Evolutionary conservation across 176 grass and related monocot genomes (phyloP), one percentile per base, ranked within the genome.

Genomic region (Oropetium thomaeum): DNA sequence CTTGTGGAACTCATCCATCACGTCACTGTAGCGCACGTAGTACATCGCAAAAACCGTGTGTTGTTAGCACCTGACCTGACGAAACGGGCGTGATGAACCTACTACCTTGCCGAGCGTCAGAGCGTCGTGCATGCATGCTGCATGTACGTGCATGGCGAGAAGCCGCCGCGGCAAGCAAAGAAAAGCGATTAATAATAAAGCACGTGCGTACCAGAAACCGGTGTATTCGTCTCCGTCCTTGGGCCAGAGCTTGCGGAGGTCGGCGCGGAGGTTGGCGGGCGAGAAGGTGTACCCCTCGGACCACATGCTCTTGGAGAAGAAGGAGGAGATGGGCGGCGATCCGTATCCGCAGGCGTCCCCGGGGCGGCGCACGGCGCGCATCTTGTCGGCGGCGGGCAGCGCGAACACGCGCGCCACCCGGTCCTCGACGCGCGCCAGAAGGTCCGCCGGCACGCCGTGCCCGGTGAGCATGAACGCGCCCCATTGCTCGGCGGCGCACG

Each of bases 231-330:
- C 80, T 57, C 79, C 81, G 80, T 75, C 80, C 68, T 76, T 78
- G 58, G 96, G 96, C 96, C 96, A 99, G 67, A 99, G 96, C 73
- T 81, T 81, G 85, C 90, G 87, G 55, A 90, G 89, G 69, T 96
- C 82, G 58, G 76, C 29, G 39, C 85, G 62, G 60, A 96, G 87
- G 43, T 76, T 75, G 67, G 79, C 76, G 25, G 91, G 91, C 47
- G 78, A 76, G 81, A 98, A 92, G 84, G 95, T 98, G 89, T 94
- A 98, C 4, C 95, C 95, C 86, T 99, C 96, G 3, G 96, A 99
- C 96, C 96, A 99, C 96, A 99, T 99, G 65, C 77, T 81, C 87
- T 99, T 99, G 81, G 96, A 82, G 92, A 99, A 99, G 92, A 90
- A 98, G 83, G 91, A 92, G 37, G 95, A 98, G 78, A 98, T 98